Evolutionary conservation across 1,284 basidiomycete species (phyloP).

Genomic region (Naganishia albida): DNA sequence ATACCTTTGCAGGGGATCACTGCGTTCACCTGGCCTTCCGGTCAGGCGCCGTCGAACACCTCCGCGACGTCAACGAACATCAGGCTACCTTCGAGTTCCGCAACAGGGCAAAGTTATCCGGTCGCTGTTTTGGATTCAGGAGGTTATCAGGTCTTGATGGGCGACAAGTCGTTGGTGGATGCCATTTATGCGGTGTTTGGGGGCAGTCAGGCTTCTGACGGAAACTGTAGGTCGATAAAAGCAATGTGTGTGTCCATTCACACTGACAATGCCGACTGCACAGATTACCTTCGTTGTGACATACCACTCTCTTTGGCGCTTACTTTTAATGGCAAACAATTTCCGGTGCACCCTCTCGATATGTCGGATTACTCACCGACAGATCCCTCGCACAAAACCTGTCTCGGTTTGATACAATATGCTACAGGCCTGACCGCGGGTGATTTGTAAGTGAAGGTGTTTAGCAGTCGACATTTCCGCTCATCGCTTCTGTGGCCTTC

Average conservation of each 20-base stretch:
- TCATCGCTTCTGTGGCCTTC: constrained; percentile 11
- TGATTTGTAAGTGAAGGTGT: constrained; percentile 45
- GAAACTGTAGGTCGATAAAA: constrained; percentile 25
- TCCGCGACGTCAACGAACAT: constrained; percentile 9
- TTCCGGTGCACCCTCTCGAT: constrained; percentile 51
- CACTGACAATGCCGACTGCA: background rate
- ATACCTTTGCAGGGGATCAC: constrained; percentile 32
- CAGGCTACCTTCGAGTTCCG: constrained; percentile 28
- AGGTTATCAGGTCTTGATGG: constrained; percentile 49
- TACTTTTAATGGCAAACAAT: constrained; percentile 43
- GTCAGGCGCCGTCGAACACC: constrained; percentile 17
- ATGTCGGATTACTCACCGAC: constrained; percentile 48
- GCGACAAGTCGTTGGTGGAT: constrained; percentile 41
- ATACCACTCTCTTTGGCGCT: constrained; percentile 47
- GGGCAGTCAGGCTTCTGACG: constrained; percentile 32
- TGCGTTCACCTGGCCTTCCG: constrained; percentile 21
- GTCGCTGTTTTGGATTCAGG: constrained; percentile 52
- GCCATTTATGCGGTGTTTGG: constrained; percentile 47
- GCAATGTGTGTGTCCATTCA: background rate
- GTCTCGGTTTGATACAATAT: constrained; percentile 52
- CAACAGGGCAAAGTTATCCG: constrained; percentile 37
- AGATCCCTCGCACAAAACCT: constrained; percentile 43
- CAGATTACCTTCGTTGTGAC: constrained; percentile 52
- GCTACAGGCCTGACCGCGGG: constrained; percentile 40
- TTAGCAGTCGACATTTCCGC: background rate